phyloP scores from a whole-genome alignment of 441 rosid species.

The Pelargonium citronellum region DNA sequence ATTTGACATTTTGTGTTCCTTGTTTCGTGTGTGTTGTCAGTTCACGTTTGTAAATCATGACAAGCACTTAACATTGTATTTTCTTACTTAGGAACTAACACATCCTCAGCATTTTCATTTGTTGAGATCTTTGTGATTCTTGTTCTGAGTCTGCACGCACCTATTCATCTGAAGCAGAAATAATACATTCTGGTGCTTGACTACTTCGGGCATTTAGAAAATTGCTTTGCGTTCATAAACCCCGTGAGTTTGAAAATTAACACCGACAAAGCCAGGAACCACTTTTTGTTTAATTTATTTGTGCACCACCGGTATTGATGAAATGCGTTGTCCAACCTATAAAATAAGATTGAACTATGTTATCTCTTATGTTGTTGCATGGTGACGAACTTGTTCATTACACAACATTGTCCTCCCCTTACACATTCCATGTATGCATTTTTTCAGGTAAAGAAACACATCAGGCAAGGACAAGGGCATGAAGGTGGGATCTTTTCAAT shows the following conservation, averaged over 20 bases:
- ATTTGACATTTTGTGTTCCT: neutral
- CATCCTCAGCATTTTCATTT: neutral
- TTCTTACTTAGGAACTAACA: neutral
- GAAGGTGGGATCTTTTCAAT: slow-evolving; percentile 90
- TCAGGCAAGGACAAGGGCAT: slow-evolving; percentile 80
- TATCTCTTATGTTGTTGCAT: neutral
- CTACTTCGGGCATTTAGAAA: too few species aligned
- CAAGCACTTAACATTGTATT: neutral
- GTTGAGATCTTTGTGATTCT: neutral
- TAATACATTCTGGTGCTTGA: too few species aligned
- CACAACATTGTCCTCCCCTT: neutral
- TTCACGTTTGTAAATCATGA: neutral
- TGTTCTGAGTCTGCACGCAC: neutral
- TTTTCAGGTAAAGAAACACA: slow-evolving; percentile 80
- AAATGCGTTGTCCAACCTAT: neutral
- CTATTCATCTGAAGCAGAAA: too few species aligned
- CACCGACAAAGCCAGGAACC: neutral
- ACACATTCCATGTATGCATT: neutral
- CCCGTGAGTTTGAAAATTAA: neutral
- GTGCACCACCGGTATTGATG: neutral
- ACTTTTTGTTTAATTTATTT: neutral
- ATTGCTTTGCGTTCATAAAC: too few species aligned
- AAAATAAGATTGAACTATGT: neutral
- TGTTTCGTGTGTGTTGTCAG: neutral
- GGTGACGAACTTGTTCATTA: slow-evolving; percentile 10